Evolutionary conservation across 1,284 basidiomycete genomes (phyloP).

Genomic region (Megacollybia platyphylla): DNA sequence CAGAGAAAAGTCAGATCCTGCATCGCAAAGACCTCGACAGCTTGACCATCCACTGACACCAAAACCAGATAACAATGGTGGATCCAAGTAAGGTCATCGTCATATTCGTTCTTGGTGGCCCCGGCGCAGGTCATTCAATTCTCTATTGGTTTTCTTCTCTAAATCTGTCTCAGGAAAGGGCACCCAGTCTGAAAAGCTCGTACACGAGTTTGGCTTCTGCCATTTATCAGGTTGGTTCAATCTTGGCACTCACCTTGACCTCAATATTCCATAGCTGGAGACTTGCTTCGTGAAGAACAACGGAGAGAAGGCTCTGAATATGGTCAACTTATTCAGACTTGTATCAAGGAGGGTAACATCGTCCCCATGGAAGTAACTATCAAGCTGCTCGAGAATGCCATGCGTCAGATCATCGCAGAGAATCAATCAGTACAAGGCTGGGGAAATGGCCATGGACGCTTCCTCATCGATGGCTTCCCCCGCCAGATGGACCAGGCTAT

Average conservation of each 20-base stretch:
- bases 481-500: conserved; percentile 97
- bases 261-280: conserved; percentile 57
- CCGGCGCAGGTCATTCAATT: conserved; percentile 68
- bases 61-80: conserved; percentile 32
- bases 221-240: conserved; percentile 75
- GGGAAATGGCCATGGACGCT: conserved; percentile 68
- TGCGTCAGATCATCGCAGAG: conserved; percentile 52
- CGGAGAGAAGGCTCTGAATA: conserved; percentile 76
- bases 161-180: conserved; percentile 68
- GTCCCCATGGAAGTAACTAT: conserved; percentile 97
- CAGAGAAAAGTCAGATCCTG: conserved; percentile 45
- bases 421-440: conserved; percentile 41
- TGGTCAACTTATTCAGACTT: conserved; percentile 79
- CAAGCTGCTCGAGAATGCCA: conserved; percentile 91
- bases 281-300: conserved; percentile 93
- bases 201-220: conserved; percentile 82
- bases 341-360: conserved; percentile 89
- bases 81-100: conserved; percentile 73
- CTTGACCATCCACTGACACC: conserved; percentile 56
- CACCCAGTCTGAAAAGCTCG: conserved; percentile 85
- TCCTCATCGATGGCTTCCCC: conserved; percentile 97
- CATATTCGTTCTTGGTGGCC: conserved; percentile 94
- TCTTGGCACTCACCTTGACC: neutral
- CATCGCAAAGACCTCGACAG: conserved; percentile 48
- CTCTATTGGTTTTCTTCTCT: conserved; percentile 4